These are phyloP conservation scores for Lasiodiplodia sp. DNA, from an alignment of 2,329 filamentous ascomycete genomes.

Conservation along the genomic window DNA sequence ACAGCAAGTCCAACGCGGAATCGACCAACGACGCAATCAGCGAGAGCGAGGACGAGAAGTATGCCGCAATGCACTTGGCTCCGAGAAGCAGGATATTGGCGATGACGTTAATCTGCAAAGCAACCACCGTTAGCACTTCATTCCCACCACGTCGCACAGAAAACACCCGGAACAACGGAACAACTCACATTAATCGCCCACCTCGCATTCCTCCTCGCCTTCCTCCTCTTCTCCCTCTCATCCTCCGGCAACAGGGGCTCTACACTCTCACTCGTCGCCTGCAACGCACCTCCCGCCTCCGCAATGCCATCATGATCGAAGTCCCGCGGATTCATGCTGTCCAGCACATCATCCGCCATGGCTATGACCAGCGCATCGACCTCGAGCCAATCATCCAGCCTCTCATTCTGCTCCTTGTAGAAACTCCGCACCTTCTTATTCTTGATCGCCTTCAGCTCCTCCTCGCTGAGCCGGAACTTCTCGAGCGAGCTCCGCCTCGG, in stretches of 20 bases:
- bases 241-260: conserved; percentile 64
- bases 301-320: conserved; percentile 63
- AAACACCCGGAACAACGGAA: not conserved
- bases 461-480: conserved; percentile 47
- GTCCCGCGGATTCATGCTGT: conserved; percentile 64
- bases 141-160: too few relatives aligned
- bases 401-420: conserved; percentile 63
- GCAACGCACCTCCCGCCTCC: conserved; percentile 59
- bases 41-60: conserved; percentile 65
- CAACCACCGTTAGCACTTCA: not conserved
- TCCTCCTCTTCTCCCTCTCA: conserved; percentile 57
- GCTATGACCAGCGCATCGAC: conserved; percentile 64
- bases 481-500: conserved; percentile 50
- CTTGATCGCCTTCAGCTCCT: conserved; percentile 59
- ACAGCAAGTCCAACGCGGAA: conserved; percentile 67
- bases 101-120: conserved; percentile 61
- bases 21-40: conserved; percentile 69
- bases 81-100: conserved; percentile 65
- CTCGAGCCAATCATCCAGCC: conserved; percentile 65
- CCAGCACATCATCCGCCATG: conserved; percentile 63
- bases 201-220: conserved; percentile 57
- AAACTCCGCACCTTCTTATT: conserved; percentile 62
- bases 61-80: conserved; percentile 63
- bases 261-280: conserved; percentile 58
- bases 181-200: conserved; percentile 62